A percentile compares a stretch with the other conserved stretches of the same genome.
These are phyloP conservation scores for Neopestalotiopsis rosae DNA, from an alignment of 2,329 filamentous ascomycete species.

Conservation along the genomic window DNA sequence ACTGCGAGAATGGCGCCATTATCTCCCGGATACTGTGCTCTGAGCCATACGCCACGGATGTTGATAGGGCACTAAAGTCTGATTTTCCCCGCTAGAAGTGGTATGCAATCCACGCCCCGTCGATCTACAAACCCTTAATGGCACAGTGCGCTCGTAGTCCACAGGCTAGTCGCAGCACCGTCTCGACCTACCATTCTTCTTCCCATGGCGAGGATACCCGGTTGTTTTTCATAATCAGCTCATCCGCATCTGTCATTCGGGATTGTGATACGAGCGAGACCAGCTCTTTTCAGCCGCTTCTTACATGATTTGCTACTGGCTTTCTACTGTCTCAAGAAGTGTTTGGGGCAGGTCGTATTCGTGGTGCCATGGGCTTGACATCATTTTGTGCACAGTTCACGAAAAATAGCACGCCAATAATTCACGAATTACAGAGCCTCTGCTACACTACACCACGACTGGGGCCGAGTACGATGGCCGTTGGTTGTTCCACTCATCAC, in stretches of 20 bases:
- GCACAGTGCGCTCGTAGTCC: background rate
- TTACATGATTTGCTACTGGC: conserved; percentile 1
- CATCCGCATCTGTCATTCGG: background rate
- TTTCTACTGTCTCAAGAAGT: conserved; percentile 8
- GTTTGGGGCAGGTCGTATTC: conserved; percentile 5
- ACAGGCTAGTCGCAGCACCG: background rate
- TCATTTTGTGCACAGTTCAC: conserved; percentile 7
- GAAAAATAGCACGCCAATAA: background rate
- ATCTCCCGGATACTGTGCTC: background rate
- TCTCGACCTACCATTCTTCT: background rate
- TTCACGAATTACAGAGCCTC: background rate
- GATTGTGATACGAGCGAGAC: conserved; percentile 1
- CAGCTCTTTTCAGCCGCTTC: background rate
- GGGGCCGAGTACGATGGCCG: background rate
- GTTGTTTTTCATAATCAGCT: conserved; percentile 6
- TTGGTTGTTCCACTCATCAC: background rate
- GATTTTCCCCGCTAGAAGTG: background rate
- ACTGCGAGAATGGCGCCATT: conserved; percentile 13
- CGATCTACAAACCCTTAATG: background rate
- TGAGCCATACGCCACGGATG: background rate
- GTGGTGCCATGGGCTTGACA: background rate
- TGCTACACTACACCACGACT: background rate
- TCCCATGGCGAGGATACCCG: conserved; percentile 4
- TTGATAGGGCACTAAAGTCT: background rate
- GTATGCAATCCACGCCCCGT: background rate